A percentile compares a stretch with the other conserved stretches of the same genome.
phyloP scores from a whole-genome alignment of 768 basidiomycete species.

The Nidularia pulvinata region DNA sequence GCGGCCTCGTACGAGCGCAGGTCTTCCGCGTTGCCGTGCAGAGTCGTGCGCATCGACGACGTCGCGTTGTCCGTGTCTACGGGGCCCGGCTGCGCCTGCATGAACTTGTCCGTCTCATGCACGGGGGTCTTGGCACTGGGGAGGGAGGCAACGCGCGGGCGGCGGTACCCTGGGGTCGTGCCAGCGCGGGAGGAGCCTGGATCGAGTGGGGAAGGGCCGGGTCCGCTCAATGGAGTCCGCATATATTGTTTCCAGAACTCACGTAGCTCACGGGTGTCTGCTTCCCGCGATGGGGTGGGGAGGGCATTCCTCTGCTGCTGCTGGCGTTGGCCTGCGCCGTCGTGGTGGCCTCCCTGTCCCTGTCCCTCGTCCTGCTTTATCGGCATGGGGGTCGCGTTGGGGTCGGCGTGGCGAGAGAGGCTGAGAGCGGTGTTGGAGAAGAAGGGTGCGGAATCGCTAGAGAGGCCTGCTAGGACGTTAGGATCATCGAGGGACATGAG shows the following conservation, averaged over 20 bases:
- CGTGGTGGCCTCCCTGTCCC: too few species aligned
- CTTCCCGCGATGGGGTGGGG: constrained; percentile 16
- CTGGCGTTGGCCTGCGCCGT: too few species aligned
- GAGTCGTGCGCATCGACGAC: too few species aligned
- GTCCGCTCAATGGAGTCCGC: constrained; percentile 58
- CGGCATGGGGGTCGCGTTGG: constrained; percentile 50
- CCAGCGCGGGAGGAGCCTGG: neutral
- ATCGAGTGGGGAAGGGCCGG: constrained; percentile 16
- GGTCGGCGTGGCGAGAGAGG: constrained; percentile 23
- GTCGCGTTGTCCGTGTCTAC: too few species aligned
- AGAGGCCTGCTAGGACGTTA: constrained; percentile 61
- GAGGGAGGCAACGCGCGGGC: constrained; percentile 64
- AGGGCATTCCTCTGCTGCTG: constrained; percentile 1
- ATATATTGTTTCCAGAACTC: constrained; percentile 80
- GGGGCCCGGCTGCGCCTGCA: too few species aligned
- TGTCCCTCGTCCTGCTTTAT: constrained; percentile 14
- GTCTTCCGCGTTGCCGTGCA: too few species aligned
- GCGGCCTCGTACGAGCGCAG: too few species aligned
- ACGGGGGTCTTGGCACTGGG: constrained; percentile 71
- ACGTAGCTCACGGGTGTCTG: constrained; percentile 21
- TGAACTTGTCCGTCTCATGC: too few species aligned
- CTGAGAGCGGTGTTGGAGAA: constrained; percentile 34
- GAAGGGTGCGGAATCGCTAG: constrained; percentile 61
- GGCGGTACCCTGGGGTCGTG: constrained; percentile 24
- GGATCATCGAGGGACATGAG: constrained; percentile 79